These are phyloP conservation scores for Mucor piriformis DNA, from an alignment of 371 early-diverging fungal species.

Conservation along the genomic window DNA sequence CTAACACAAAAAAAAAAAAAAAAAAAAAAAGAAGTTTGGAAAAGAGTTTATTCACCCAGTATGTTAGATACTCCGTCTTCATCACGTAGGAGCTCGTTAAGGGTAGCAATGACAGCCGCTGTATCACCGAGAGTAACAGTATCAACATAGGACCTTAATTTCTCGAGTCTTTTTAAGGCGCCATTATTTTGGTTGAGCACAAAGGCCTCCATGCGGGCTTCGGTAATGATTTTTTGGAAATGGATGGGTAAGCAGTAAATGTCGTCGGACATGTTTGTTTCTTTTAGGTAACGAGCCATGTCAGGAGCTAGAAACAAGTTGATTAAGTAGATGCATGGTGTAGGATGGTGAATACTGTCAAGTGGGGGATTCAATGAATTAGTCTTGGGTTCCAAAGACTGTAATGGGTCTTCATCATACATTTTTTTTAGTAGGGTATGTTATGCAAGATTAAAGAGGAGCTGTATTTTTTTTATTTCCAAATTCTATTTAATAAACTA, in stretches of 20 bases:
- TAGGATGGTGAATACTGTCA: slow-evolving; percentile 16
- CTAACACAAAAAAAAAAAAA: too few species aligned
- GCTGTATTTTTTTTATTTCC: slow-evolving; percentile 1
- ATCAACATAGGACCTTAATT: slow-evolving; percentile 16
- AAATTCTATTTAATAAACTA: slow-evolving; percentile 17
- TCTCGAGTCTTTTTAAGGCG: slow-evolving; percentile 29
- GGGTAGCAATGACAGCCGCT: slow-evolving; percentile 7
- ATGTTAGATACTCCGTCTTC: slow-evolving; percentile 23
- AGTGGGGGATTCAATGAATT: slow-evolving; percentile 15
- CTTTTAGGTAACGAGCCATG: slow-evolving; percentile 33
- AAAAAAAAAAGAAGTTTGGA: too few species aligned
- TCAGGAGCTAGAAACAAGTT: slow-evolving; percentile 42
- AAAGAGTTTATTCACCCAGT: slow-evolving; percentile 16
- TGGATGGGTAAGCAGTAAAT: slow-evolving; percentile 39
- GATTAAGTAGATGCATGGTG: slow-evolving; percentile 29
- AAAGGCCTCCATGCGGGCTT: slow-evolving; percentile 40
- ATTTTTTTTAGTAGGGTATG: background rate
- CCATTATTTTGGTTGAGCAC: slow-evolving; percentile 8
- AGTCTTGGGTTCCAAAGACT: slow-evolving; percentile 3
- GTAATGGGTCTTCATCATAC: background rate
- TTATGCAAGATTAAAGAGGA: background rate
- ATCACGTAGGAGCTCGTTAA: slow-evolving; percentile 16
- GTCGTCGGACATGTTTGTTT: slow-evolving; percentile 37
- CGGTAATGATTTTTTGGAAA: slow-evolving; percentile 35
- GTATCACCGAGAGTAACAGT: slow-evolving; percentile 17